Percentiles rank a stretch among this genome's conserved stretches.
Evolutionary conservation across 306 rosid species (phyloP).

Genomic region (Betula pendula): DNA sequence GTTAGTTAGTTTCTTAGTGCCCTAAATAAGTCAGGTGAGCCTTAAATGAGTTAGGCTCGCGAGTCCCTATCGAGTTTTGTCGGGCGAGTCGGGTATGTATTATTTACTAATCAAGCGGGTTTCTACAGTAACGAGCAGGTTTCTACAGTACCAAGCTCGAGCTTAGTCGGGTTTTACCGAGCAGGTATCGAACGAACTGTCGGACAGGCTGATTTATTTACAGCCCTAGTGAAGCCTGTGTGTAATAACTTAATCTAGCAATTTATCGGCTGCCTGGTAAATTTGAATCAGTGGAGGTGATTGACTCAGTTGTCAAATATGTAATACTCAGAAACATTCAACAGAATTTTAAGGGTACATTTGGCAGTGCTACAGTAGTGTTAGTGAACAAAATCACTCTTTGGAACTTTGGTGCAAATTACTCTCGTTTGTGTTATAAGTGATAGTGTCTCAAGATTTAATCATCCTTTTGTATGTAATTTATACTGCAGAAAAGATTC

Average conservation of each 20-base stretch:
- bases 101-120: too few species aligned
- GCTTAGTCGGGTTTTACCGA: too few species aligned
- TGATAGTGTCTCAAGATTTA: not conserved
- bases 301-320: not conserved
- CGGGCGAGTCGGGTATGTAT: too few species aligned
- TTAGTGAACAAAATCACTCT: not conserved
- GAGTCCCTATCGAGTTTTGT: too few species aligned
- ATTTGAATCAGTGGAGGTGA: not conserved
- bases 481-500: constrained; percentile 71
- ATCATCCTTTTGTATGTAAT: not conserved
- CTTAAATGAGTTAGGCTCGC: too few species aligned
- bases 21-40: too few species aligned
- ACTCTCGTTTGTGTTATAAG: not conserved
- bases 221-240: not conserved
- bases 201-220: too few species aligned
- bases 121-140: too few species aligned
- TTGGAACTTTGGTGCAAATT: not conserved
- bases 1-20: too few species aligned
- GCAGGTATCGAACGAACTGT: too few species aligned
- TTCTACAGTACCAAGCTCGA: too few species aligned
- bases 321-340: not conserved
- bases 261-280: not conserved
- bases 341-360: not conserved
- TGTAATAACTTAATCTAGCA: not conserved
- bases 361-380: not conserved